Conservation (phyloP, 108 stramenopile species). For the Schizochytrium sp. region DNA sequence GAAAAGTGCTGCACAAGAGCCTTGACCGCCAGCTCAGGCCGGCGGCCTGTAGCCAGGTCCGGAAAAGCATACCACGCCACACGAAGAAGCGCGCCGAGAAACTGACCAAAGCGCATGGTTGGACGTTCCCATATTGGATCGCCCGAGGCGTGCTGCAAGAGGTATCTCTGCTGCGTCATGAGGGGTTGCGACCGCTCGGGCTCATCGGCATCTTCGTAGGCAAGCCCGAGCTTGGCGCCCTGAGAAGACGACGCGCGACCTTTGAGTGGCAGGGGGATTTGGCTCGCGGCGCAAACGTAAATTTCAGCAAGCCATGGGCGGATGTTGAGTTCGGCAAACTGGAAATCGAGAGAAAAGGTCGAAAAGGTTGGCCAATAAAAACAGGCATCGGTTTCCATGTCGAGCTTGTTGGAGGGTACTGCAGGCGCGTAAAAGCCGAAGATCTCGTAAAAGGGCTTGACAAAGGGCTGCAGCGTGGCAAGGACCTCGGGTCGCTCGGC, state of each 20-base stretch:
- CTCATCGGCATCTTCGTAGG: not conserved
- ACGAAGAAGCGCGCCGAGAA: not conserved
- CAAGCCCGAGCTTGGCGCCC: not conserved
- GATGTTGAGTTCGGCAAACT: conserved; percentile 1
- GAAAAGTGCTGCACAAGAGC: conserved; percentile 6
- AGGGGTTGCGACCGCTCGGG: not conserved
- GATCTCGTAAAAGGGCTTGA: not conserved
- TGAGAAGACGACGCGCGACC: not conserved
- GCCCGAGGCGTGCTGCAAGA: not conserved
- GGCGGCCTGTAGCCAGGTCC: not conserved
- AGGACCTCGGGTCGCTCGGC: not conserved
- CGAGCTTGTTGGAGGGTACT: not conserved
- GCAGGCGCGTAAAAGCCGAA: not conserved
- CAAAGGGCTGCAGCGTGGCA: not conserved
- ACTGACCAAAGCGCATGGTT: not conserved
- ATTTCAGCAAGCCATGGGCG: not conserved
- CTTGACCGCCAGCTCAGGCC: not conserved
- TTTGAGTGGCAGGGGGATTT: not conserved
- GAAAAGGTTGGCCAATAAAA: not conserved
- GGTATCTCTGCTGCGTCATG: not conserved
- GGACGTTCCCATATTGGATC: not conserved
- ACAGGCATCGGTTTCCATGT: not conserved
- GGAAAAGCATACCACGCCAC: not conserved
- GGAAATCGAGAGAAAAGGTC: not conserved
- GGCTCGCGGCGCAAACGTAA: not conserved